Base-by-base conservation (phyloP, 2,329 filamentous ascomycete genomes). In the Botryotinia convoluta region DNA sequence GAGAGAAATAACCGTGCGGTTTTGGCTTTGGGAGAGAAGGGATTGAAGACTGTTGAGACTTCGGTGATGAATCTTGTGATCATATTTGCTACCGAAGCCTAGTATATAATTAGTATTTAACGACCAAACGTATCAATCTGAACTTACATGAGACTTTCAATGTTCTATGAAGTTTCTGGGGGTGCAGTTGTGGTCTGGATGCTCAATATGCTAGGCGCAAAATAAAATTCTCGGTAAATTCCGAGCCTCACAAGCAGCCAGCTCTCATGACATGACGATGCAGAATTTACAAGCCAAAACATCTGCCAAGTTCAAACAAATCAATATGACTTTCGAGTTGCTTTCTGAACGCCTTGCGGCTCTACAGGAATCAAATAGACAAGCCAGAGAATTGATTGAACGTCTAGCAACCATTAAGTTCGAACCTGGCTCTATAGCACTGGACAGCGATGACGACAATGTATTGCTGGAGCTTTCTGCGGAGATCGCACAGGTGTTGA, bases 1-100 rank as follows among this genome's bases (percentile, higher is more conserved):
- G 93, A 92, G 77, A 98, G 93, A 83, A 98, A 96, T 69, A 97
- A 87, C 61, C 96, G 91, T 57, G 94, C 95, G 37, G 95, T 92
- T 81, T 94, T 94, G 75, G 93, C 91, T 81, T 88, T 87, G 37
- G 88, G 84, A 42, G 90, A 92, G 88, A 98, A 98, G 57, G 96
- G 95, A 84, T 97, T 97, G 90, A 98, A 98, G 82, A 90, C 90
- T 77, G 94, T 92, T 79, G 88, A 90, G 79, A 98, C 90, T 82
- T 94, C 90, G 82, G 94, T 95, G 82, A 97, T 89, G 85, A 93
- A 96, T 81, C 91, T 90, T 74, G 93, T 95, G 75, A 96, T 93
- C 93, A 96, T 96, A 69, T 82, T 86, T 74, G 39, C 62, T 42
- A 59, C 26, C 22, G 51, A 26, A 59, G n/a, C 16, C 62, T 72